These are phyloP conservation scores for Tetragonia tetragonoides DNA, from an alignment of 148 eudicot genomes.

Conservation along the genomic window DNA sequence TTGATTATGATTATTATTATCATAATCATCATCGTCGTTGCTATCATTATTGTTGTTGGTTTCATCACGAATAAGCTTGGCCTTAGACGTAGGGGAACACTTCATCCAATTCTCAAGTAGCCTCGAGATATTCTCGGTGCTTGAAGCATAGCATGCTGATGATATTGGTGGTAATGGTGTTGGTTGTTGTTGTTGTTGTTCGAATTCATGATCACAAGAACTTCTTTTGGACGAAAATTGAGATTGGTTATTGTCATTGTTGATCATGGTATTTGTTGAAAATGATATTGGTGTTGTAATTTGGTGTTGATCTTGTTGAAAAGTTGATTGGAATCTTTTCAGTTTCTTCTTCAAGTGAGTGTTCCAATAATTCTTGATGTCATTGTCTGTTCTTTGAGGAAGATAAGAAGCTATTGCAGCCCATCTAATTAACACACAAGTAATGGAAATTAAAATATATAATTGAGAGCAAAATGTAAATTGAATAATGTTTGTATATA, in stretches of 20 bases:
- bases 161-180: background rate
- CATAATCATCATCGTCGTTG: background rate
- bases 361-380: conserved; percentile 92
- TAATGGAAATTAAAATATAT: background rate
- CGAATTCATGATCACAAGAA: background rate
- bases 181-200: conserved; percentile 11
- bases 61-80: background rate
- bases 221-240: background rate
- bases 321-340: conserved; percentile 50
- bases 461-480: no score
- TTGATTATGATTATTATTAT: background rate
- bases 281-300: background rate
- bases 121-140: conserved; percentile 90
- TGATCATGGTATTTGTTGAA: background rate
- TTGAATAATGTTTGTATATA: no score
- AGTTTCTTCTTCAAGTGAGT: conserved; percentile 90
- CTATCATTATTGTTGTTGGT: background rate
- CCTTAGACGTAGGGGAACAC: conserved; percentile 40
- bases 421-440: conserved; percentile 49
- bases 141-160: conserved; percentile 64
- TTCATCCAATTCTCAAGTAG: conserved; percentile 92
- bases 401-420: conserved; percentile 95
- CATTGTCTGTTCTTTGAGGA: conserved; percentile 91
- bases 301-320: conserved; percentile 21
- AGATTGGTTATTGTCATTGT: background rate